Conservation (phyloP, 208 protist species). For the Leptomonas pyrrhocoris region DNA sequence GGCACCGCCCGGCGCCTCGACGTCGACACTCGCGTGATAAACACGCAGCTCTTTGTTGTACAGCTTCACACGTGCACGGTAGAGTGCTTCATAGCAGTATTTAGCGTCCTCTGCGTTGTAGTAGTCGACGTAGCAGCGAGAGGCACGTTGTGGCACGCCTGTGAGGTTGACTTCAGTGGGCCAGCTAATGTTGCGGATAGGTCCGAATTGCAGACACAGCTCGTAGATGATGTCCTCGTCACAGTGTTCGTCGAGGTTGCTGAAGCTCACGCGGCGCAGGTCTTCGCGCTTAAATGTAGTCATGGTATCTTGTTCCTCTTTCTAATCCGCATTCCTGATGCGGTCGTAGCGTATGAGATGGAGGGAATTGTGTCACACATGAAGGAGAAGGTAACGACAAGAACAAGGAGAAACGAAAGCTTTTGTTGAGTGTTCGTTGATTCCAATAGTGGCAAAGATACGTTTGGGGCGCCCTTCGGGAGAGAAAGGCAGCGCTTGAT, state of each 20-base stretch:
- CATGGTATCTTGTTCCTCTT: constrained; percentile 30
- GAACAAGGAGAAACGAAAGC: too few species aligned
- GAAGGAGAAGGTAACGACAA: not conserved
- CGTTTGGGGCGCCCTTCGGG: too few species aligned
- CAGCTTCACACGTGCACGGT: constrained; percentile 62
- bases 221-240: constrained; percentile 83
- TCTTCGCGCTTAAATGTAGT: constrained; percentile 81
- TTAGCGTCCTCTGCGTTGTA: constrained; percentile 81
- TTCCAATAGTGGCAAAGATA: too few species aligned
- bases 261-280: constrained; percentile 72
- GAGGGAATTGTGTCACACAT: not conserved
- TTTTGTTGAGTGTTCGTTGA: too few species aligned
- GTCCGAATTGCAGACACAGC: constrained; percentile 83
- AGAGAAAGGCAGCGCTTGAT: too few species aligned
- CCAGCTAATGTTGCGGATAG: constrained; percentile 72
- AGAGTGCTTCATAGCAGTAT: constrained; percentile 86
- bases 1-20: constrained; percentile 34
- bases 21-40: constrained; percentile 64
- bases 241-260: constrained; percentile 78
- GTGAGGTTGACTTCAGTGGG: constrained; percentile 49
- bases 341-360: not conserved
- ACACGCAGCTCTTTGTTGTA: constrained; percentile 76
- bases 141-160: constrained; percentile 59
- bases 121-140: constrained; percentile 83
- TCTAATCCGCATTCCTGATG: not conserved